Percentiles rank a stretch among this genome's conserved stretches.
These are phyloP conservation scores for Arabidopsis hybrid DNA, from an alignment of 441 rosid species.

Conservation along the genomic window DNA sequence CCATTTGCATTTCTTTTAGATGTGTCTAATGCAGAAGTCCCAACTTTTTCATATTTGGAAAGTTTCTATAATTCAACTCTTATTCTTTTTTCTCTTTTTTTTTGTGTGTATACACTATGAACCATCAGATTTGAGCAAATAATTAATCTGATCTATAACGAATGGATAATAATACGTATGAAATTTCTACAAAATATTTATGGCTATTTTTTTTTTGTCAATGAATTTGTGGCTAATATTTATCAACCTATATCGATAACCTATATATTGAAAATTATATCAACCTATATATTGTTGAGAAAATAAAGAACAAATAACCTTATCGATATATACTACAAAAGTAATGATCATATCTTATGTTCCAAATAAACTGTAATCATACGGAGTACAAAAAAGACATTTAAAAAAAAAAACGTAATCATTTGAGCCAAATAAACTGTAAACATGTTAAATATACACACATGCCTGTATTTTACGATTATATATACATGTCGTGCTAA, in stretches of 20 bases:
- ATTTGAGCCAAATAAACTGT: background rate
- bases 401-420: background rate
- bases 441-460: background rate
- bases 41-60: conserved; percentile 37
- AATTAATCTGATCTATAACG: too few relatives aligned
- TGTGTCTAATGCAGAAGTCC: conserved; percentile 11
- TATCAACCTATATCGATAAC: too few relatives aligned
- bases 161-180: background rate
- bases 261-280: too few relatives aligned
- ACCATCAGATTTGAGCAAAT: background rate
- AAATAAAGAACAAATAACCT: background rate
- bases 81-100: background rate
- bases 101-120: background rate
- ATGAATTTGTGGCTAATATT: too few relatives aligned
- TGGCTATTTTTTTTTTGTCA: too few relatives aligned
- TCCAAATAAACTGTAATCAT: background rate
- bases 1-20: conserved; percentile 23
- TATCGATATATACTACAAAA: too few relatives aligned
- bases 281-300: too few relatives aligned
- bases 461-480: background rate
- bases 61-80: conserved; percentile 25
- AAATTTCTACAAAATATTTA: background rate
- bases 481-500: background rate
- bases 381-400: background rate
- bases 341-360: background rate